Conservation (phyloP, 257 asterid genomes). For the Solanum acaule region DNA sequence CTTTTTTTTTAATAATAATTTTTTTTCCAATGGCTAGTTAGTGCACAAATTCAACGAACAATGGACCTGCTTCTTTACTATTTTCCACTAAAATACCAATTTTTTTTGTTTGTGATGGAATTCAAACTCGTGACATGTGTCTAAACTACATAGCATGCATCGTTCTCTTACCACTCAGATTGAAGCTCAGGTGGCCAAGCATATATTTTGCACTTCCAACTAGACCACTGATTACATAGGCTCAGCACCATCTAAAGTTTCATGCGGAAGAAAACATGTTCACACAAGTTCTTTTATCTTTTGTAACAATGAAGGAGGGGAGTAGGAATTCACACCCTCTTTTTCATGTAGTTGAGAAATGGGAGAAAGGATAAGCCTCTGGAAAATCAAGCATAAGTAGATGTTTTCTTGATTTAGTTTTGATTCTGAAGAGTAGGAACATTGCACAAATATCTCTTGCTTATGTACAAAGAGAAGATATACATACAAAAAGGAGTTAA, state of each 20-base stretch:
- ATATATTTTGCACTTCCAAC: not conserved
- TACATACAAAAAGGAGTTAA: not conserved
- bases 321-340: not conserved
- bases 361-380: not conserved
- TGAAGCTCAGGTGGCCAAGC: not conserved
- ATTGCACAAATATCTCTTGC: not conserved
- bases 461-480: conserved; percentile 14
- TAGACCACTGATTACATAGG: no score
- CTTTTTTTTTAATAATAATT: not conserved
- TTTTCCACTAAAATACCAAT: not conserved
- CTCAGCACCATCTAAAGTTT: not conserved
- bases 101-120: not conserved
- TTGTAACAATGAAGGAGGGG: not conserved
- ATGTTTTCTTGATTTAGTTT: not conserved
- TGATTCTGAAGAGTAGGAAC: not conserved
- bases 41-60: not conserved
- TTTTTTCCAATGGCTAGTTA: not conserved
- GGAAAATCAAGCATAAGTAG: not conserved
- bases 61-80: not conserved
- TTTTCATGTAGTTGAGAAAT: not conserved
- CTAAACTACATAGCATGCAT: not conserved
- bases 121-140: not conserved
- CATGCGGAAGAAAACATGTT: not conserved
- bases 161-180: not conserved
- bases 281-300: not conserved